Base-by-base conservation (phyloP, 139 green algal species). In the Astrephomene gubernaculifera region DNA sequence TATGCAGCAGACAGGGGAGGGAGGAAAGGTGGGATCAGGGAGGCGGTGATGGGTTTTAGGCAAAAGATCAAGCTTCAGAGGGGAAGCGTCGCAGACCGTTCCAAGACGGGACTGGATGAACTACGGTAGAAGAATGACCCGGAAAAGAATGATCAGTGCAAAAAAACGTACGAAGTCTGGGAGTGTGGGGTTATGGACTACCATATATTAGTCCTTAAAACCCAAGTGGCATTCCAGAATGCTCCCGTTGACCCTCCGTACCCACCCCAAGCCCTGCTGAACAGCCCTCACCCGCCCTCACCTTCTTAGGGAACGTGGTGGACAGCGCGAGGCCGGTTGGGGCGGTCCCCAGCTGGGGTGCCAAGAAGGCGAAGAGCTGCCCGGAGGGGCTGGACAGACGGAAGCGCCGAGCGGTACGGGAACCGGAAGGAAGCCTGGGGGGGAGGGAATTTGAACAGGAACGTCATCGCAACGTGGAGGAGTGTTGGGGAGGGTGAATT, bases 231-330 rank as follows among this genome's bases (percentile, higher is more conserved):
- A 25, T 57, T 57, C 17, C 49, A 25, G 49, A 57, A 17, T 12
- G 12, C 17, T 57, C 17, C 12, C 12, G 49, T 57, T 12, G 17
- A 57, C 17, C 49, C 49, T 57, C 17, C 49, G 12, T 25, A 24
- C 6, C 17, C 22, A 9, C 6, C 57, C 14, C 31, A 65, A n/a
- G 57, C 6, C 22, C 9, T 65, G 19, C 29, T n/a, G 29, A 33
- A 17, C 57, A 33, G 29, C 14, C 19, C 22, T 65, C 22, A 24
- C 6, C 31, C 17, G 57, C 22, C 29, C 75, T 2, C 41, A 79
- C 80, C 80, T 86, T 70, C 44, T 73, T 73, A 1, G 80, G 80
- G 67, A 86, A 86, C 21, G 73, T 39, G 2, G 80, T 86, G 27
- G 52, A 67, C 9, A 86, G 39, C 21, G 35, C 67, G 0, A 79